These are phyloP conservation scores for Vicia sativa DNA, from an alignment of 306 rosid species.

Conservation along the genomic window DNA sequence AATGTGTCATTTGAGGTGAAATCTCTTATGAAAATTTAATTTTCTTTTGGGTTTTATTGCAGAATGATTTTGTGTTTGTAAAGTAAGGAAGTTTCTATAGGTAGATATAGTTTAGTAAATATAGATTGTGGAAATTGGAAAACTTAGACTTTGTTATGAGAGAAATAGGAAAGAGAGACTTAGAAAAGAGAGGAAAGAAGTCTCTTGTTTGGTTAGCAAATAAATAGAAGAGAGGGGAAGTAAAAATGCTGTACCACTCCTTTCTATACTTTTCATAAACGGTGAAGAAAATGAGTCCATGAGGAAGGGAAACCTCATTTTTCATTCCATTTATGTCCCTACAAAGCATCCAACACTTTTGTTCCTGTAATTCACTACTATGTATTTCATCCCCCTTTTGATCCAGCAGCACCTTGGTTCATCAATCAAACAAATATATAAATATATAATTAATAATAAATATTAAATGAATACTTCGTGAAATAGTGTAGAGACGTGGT, in stretches of 20 bases:
- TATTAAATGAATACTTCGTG: background rate
- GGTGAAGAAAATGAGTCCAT: background rate
- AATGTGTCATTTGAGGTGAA: constrained; percentile 79
- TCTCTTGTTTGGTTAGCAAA: background rate
- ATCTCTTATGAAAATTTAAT: constrained; percentile 1
- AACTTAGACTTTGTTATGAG: background rate
- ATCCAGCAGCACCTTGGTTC: background rate
- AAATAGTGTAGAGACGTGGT: background rate
- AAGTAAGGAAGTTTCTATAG: background rate
- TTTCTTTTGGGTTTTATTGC: constrained; percentile 3
- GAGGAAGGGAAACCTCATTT: background rate
- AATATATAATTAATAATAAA: background rate
- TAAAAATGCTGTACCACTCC: background rate
- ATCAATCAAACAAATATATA: background rate
- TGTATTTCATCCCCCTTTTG: background rate
- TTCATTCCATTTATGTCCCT: background rate
- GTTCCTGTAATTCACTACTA: background rate
- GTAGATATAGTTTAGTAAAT: constrained; percentile 9
- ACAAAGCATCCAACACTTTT: background rate
- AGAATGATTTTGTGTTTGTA: background rate
- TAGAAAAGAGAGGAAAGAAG: background rate
- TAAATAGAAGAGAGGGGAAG: background rate
- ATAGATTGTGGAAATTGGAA: background rate
- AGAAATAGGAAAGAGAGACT: background rate
- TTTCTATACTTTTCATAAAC: background rate